Percentiles rank a stretch among this genome's conserved stretches.
Evolutionary conservation across 495 filamentous ascomycete species (phyloP).

Genomic region (Aspergillus baeticus): DNA sequence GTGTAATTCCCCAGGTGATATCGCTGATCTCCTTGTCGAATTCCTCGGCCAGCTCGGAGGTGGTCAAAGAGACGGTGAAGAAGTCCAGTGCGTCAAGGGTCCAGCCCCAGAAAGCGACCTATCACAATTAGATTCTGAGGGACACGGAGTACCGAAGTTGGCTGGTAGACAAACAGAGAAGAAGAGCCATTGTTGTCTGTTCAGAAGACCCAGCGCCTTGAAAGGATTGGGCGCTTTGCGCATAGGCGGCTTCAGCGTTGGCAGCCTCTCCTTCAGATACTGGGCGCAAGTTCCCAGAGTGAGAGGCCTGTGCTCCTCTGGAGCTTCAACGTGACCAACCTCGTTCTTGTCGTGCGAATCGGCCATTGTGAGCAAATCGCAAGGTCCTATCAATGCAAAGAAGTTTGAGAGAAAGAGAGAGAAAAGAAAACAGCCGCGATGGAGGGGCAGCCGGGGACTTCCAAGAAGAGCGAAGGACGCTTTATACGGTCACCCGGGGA

Average conservation of each 20-base stretch:
- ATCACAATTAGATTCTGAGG: conserved; percentile 5
- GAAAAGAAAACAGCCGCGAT: not conserved
- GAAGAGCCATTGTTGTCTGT: conserved; percentile 78
- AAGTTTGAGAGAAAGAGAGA: not conserved
- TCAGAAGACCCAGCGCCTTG: conserved; percentile 66
- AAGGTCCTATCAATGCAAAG: too few species aligned
- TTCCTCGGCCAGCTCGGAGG: conserved; percentile 60
- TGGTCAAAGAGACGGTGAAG: conserved; percentile 82
- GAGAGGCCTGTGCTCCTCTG: conserved; percentile 45
- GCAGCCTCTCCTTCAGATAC: conserved; percentile 70
- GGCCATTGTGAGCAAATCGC: conserved; percentile 7
- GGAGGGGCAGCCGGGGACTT: not conserved
- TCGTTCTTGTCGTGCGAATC: conserved; percentile 7
- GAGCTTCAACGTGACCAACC: conserved; percentile 15
- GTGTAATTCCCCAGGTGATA: conserved; percentile 89
- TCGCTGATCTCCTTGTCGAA: conserved; percentile 69
- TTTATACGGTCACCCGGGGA: not conserved
- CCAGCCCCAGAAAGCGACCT: conserved; percentile 69
- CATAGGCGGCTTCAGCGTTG: conserved; percentile 75
- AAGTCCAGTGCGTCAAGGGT: conserved; percentile 90
- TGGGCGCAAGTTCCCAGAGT: conserved; percentile 35
- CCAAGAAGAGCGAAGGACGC: not conserved
- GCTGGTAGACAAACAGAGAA: conserved; percentile 51
- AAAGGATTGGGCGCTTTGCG: conserved; percentile 77
- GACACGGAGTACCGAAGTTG: not conserved